Evolutionary conservation across 345 rosid species (phyloP).

Genomic region (Aquilaria malaccensis): DNA sequence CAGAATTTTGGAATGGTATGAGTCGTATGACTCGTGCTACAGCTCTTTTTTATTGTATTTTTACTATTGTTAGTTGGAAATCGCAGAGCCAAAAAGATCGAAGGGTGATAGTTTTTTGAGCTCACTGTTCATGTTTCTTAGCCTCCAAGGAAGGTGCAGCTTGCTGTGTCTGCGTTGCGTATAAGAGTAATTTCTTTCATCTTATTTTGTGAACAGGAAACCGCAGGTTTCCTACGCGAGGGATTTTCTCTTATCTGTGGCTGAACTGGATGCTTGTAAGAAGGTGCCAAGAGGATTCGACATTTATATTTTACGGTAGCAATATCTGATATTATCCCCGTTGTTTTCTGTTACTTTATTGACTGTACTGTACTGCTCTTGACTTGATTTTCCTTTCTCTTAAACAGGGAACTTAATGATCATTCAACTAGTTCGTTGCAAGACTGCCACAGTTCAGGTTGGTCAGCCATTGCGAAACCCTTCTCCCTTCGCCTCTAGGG

Average conservation of each 20-base stretch:
- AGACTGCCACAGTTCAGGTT: conserved; percentile 17
- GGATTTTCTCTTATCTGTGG: conserved; percentile 28
- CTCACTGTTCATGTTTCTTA: background rate
- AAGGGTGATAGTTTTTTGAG: background rate
- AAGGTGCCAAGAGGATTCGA: conserved; percentile 30
- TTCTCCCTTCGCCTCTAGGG: background rate
- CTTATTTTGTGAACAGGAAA: conserved; percentile 20
- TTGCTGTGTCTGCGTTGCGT: background rate
- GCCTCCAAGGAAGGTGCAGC: conserved; percentile 5
- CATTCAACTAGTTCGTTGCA: conserved; percentile 6
- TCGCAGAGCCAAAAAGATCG: background rate
- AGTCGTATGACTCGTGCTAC: background rate
- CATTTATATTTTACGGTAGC: conserved; percentile 26
- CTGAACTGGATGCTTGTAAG: conserved; percentile 32
- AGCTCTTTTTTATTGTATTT: background rate
- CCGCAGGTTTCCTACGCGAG: conserved; percentile 27
- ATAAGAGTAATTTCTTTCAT: background rate
- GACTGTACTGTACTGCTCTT: background rate
- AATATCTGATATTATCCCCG: background rate
- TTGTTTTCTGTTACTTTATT: background rate
- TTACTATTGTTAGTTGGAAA: background rate
- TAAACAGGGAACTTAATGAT: conserved; percentile 19
- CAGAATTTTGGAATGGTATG: background rate
- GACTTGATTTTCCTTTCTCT: background rate
- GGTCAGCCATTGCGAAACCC: background rate